Conservation (phyloP, 345 rosid genomes). For the Camelina sativa region DNA sequence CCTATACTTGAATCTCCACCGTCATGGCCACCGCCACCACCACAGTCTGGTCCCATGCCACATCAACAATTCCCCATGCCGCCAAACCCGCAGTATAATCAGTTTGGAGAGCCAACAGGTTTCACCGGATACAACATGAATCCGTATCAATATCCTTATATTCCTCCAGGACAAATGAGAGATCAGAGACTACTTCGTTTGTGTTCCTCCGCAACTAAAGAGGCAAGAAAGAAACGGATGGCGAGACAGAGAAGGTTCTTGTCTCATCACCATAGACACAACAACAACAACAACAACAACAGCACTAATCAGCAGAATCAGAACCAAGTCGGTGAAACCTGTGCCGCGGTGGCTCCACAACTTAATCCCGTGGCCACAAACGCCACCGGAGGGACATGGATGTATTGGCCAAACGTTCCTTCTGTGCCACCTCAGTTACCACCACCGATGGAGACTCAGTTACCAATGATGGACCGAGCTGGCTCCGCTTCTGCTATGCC, state of each 20-base stretch:
- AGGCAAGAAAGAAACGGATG: conserved; percentile 98
- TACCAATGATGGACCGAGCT: conserved; percentile 44
- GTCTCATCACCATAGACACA: conserved; percentile 52
- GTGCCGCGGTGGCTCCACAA: conserved; percentile 46
- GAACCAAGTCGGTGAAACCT: conserved; percentile 48
- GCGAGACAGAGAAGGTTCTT: conserved; percentile 85
- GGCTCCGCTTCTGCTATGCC: conserved; percentile 46
- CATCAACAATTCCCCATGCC: conserved; percentile 53
- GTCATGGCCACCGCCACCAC: conserved; percentile 38
- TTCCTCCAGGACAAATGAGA: conserved; percentile 48
- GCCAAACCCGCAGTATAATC: conserved; percentile 36
- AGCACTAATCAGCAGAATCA: conserved; percentile 49
- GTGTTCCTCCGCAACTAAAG: conserved; percentile 87
- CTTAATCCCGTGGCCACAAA: conserved; percentile 30
- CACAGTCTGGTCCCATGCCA: conserved; percentile 38
- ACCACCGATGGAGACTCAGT: conserved; percentile 42
- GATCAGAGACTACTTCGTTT: conserved; percentile 55
- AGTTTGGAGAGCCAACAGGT: conserved; percentile 32
- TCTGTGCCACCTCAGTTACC: conserved; percentile 39
- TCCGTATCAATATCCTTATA: conserved; percentile 59
- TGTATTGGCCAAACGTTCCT: conserved; percentile 58
- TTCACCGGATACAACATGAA: conserved; percentile 59
- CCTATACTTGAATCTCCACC: conserved; percentile 37
- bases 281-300: conserved; percentile 26
- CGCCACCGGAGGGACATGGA: conserved; percentile 52